Evolutionary conservation across 768 basidiomycete genomes (phyloP).

Genomic region (Coprinopsis cinerea): DNA sequence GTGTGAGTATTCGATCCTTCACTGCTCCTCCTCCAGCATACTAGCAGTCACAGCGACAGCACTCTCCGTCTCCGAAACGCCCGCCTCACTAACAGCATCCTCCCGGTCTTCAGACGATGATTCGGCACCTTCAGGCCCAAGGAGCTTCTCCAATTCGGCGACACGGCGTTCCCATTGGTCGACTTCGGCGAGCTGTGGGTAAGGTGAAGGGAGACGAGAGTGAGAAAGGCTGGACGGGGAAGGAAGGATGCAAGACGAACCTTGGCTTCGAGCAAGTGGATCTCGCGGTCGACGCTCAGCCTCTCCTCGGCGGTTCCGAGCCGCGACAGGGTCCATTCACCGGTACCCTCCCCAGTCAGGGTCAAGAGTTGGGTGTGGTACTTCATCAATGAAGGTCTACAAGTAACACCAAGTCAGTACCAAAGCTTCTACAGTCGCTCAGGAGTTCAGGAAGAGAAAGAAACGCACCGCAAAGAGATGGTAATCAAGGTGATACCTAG

Average conservation of each 20-base stretch:
- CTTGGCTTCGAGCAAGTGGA: constrained; percentile 55
- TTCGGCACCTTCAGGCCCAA: constrained; percentile 28
- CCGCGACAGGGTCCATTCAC: constrained; percentile 63
- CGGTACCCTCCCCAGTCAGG: constrained; percentile 64
- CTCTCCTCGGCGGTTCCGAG: constrained; percentile 72
- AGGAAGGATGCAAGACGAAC: background rate
- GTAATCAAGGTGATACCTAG: constrained; percentile 90
- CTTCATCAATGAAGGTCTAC: constrained; percentile 76
- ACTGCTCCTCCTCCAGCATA: no score
- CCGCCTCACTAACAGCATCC: background rate
- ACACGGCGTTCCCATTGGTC: constrained; percentile 67
- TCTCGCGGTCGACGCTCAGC: constrained; percentile 73
- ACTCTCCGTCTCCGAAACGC: background rate
- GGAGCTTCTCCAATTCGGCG: constrained; percentile 52
- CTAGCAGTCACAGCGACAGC: background rate
- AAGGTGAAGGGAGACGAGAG: background rate
- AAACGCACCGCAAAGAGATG: constrained; percentile 72
- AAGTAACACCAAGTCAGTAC: background rate
- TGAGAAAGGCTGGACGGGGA: background rate
- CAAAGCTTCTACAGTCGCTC: background rate
- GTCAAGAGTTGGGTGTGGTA: constrained; percentile 88
- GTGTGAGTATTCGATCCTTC: no score
- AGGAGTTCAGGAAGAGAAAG: background rate
- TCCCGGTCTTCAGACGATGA: background rate
- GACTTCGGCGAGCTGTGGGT: constrained; percentile 50